phyloP scores from a whole-genome alignment of 441 rosid species.

The Flueggea neowawraea region DNA sequence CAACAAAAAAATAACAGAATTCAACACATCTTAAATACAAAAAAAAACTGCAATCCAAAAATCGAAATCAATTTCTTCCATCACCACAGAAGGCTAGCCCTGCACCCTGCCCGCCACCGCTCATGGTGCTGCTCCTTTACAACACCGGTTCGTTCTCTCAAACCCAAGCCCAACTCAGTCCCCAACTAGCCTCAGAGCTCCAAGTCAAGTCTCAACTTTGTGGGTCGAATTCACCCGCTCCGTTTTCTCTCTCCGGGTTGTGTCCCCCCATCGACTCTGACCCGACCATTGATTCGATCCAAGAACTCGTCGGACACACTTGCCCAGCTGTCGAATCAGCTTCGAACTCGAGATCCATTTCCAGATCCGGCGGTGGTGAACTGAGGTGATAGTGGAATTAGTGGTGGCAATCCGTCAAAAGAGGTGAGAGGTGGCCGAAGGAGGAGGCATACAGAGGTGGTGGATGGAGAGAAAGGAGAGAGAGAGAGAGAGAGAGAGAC shows the following conservation, averaged over 20 bases:
- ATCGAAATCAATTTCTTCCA: too few species aligned
- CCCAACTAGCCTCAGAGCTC: constrained; percentile 66
- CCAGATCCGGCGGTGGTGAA: constrained; percentile 5
- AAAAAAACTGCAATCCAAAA: too few species aligned
- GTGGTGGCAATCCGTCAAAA: too few species aligned
- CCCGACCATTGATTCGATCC: constrained; percentile 22
- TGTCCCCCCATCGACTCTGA: constrained; percentile 82
- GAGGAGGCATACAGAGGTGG: too few species aligned
- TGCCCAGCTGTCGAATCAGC: background rate
- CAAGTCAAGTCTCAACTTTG: constrained; percentile 52
- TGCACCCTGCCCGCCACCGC: constrained; percentile 10
- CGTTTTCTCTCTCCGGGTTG: constrained; percentile 90
- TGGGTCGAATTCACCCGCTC: constrained; percentile 75
- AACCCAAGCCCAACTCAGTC: constrained; percentile 14
- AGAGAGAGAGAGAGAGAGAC: too few species aligned
- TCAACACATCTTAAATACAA: too few species aligned
- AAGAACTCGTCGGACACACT: background rate
- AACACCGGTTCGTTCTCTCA: constrained; percentile 23
- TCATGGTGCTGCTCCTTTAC: constrained; percentile 22
- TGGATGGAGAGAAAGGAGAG: too few species aligned
- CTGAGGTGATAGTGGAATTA: too few species aligned
- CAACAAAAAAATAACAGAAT: too few species aligned
- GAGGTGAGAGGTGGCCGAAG: too few species aligned
- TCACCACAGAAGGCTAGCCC: background rate
- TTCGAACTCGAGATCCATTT: constrained; percentile 26